Conservation (phyloP, 2,329 filamentous ascomycete species). For the Fusarium fracticaudum region DNA sequence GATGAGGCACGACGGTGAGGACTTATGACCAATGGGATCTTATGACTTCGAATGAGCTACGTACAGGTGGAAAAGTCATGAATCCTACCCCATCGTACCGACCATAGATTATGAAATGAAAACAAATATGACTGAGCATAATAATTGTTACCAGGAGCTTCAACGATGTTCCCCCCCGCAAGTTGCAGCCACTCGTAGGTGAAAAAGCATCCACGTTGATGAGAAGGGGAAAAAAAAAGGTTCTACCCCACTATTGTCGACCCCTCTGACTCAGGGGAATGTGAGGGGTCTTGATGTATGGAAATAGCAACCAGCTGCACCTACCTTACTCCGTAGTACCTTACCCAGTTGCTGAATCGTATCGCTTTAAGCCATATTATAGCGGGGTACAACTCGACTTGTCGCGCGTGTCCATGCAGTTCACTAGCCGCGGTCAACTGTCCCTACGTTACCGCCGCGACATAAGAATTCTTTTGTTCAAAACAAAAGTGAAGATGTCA, state of each 20-base stretch:
- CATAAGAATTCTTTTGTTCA: slow-evolving; percentile 7
- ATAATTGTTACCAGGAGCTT: neutral
- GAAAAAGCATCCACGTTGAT: neutral
- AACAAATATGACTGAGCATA: slow-evolving; percentile 16
- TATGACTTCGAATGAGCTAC: slow-evolving; percentile 39
- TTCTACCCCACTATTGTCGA: slow-evolving; percentile 6
- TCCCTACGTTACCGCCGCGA: slow-evolving; percentile 18
- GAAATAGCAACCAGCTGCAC: neutral
- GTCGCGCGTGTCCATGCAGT: slow-evolving; percentile 21
- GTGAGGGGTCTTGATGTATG: slow-evolving; percentile 28
- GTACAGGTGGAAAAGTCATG: slow-evolving; percentile 40
- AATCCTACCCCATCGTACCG: slow-evolving; percentile 35
- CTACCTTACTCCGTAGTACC: neutral
- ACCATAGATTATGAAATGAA: slow-evolving; percentile 40
- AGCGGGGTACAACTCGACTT: slow-evolving; percentile 37
- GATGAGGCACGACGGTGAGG: slow-evolving; percentile 48
- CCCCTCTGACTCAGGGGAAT: neutral
- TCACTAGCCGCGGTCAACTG: slow-evolving; percentile 23
- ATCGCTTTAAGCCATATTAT: slow-evolving; percentile 41
- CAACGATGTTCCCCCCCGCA: neutral
- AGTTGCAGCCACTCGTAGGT: neutral
- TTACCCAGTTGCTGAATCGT: slow-evolving; percentile 8
- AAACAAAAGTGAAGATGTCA: slow-evolving; percentile 13
- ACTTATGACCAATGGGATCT: slow-evolving; percentile 42
- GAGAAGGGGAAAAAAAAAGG: neutral